phyloP scores from a whole-genome alignment of 148 eudicot genomes.

The Nepenthes gracilis region DNA sequence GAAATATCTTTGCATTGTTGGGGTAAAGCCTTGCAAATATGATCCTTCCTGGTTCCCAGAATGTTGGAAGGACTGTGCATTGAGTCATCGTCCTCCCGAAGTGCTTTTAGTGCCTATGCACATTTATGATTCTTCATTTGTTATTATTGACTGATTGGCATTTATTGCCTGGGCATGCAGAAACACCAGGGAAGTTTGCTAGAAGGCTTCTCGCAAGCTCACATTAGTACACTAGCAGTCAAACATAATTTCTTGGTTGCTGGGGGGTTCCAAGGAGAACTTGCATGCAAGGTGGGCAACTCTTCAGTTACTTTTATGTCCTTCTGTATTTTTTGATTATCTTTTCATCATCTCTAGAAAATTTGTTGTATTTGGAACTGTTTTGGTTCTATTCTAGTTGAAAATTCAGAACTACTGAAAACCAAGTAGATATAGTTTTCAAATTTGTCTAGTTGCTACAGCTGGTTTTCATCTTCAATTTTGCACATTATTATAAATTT shows the following conservation, averaged over 20 bases:
- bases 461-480: no score
- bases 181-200: constrained; percentile 63
- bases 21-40: background rate
- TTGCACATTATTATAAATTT: no score
- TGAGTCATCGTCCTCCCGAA: no score
- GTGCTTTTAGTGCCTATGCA: no score
- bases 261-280: constrained; percentile 95
- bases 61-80: no score
- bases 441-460: background rate
- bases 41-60: no score
- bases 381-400: no score
- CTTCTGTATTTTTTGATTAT: background rate
- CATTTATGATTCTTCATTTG: no score
- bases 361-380: background rate
- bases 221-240: constrained; percentile 79
- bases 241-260: constrained; percentile 65
- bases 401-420: no score
- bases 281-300: constrained; percentile 64
- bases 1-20: background rate
- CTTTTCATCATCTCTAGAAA: background rate
- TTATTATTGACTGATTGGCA: background rate
- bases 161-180: constrained; percentile 13
- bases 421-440: background rate
- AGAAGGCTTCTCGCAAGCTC: constrained; percentile 86
- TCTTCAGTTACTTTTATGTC: background rate